A percentile compares a stretch with the other conserved stretches of the same genome.
Conservation (phyloP, 257 asterid genomes). For the Nicotiana obtusifolia region DNA sequence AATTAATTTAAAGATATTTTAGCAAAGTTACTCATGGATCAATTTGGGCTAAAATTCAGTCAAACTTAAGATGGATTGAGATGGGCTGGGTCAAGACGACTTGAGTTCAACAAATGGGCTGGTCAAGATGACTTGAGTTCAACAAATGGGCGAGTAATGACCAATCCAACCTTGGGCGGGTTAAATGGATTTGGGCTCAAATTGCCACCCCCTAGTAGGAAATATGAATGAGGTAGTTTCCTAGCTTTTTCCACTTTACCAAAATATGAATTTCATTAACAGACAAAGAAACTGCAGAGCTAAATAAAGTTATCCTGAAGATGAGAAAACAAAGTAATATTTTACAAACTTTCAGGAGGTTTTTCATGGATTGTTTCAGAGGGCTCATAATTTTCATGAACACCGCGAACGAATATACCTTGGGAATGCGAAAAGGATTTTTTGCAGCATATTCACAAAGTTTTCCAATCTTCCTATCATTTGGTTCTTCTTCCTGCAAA, state of each 20-base stretch:
- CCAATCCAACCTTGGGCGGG: too few species aligned
- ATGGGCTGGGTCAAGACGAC: too few species aligned
- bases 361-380: not conserved
- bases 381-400: not conserved
- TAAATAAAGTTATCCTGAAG: not conserved
- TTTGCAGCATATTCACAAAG: slow-evolving; percentile 89
- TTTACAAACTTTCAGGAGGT: not conserved
- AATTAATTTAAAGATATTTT: too few species aligned
- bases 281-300: not conserved
- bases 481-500: slow-evolving; percentile 81
- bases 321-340: not conserved
- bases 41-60: too few species aligned
- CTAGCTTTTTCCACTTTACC: not conserved
- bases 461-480: slow-evolving; percentile 88
- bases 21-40: too few species aligned
- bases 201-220: too few species aligned
- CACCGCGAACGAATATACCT: slow-evolving; percentile 37
- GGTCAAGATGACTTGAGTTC: too few species aligned
- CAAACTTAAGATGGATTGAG: too few species aligned
- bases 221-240: not conserved
- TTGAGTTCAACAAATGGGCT: too few species aligned
- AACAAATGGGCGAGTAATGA: too few species aligned
- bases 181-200: too few species aligned
- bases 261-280: not conserved
- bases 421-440: slow-evolving; percentile 96